Evolutionary conservation across 176 grass and related monocot species (phyloP), one percentile per base, ranked within the genome.

Genomic region (Cymbopogon citratus): DNA sequence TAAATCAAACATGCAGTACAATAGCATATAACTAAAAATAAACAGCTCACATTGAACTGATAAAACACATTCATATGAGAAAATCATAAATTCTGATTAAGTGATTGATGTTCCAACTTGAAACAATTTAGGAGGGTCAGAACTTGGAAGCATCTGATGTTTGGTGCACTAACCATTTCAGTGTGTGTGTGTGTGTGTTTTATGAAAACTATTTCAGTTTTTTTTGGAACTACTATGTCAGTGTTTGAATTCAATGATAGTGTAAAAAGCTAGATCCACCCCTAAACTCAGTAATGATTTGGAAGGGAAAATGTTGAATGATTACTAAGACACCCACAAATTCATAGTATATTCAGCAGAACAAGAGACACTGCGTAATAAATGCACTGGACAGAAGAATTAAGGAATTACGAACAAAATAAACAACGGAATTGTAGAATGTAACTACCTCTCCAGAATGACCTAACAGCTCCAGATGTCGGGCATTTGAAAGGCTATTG

Each of bases 401-500:
- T 40, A 73, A 34, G 52, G 19, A 75, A 75, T 14, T 57, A 27
- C 0, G 3, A 45, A 63, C 13, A 54, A 45, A 0, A 29, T 31
- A 61, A 64, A 16, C 10, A 63, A 27, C 3, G 2, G 9, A 10
- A 24, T 7, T 16, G 25, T 36, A 29, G 28, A 69, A 31, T 51
- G 4, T 36, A 54, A 33, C 9, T 52, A 80, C 77, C 77, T 69
- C 63, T 80, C 63, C 77, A 5, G 45, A 68, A 51, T 66, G 77
- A 49, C 63, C 63, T 52, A 80, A 38, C 18, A 80, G 77, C 28
- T 80, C 77, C 19, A 80, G 44, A 15, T n/a, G 9, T 68, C 9
- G 43, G 69, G 63, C 77, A 69, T 6, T 80, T 67, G 63, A 80
- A 80, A 80, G 77, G 45, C 63, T 52, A 5, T 25, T 5, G 21